Evolutionary conservation across 768 basidiomycete species (phyloP).

Genomic region (Boletus reticuloceps): DNA sequence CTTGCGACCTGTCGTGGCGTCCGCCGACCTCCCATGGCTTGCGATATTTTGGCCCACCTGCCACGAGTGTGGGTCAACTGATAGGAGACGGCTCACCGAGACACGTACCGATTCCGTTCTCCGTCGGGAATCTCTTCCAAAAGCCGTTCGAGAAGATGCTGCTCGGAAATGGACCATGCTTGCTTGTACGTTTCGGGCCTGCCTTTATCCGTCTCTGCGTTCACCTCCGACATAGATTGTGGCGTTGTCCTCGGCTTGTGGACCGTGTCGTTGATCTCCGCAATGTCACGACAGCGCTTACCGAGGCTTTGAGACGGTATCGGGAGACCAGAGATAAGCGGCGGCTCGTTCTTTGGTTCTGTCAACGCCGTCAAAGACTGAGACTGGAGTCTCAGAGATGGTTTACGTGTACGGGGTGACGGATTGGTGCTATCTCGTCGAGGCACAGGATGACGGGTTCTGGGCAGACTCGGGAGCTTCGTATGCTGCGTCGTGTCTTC

Average conservation of each 20-base stretch:
- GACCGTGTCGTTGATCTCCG: constrained; percentile 15
- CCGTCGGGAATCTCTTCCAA: constrained; percentile 75
- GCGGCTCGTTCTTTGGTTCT: constrained; percentile 8
- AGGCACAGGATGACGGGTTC: constrained; percentile 2
- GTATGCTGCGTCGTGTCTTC: not conserved
- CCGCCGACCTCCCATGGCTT: constrained; percentile 73
- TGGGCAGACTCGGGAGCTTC: not conserved
- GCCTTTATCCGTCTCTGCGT: constrained; percentile 23
- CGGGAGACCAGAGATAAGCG: constrained; percentile 7
- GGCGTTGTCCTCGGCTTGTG: constrained; percentile 17
- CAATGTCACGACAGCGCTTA: constrained; percentile 26
- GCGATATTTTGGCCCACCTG: constrained; percentile 81
- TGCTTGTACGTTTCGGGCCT: constrained; percentile 74
- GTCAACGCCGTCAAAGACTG: constrained; percentile 10
- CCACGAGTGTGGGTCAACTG: constrained; percentile 5
- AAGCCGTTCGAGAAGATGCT: constrained; percentile 71
- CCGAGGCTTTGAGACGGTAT: constrained; percentile 20
- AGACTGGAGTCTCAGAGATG: constrained; percentile 29
- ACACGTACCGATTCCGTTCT: constrained; percentile 65
- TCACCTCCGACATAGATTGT: constrained; percentile 12
- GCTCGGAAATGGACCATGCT: constrained; percentile 73
- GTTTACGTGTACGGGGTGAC: constrained; percentile 29
- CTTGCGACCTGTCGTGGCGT: constrained; percentile 87
- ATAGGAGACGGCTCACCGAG: not conserved
- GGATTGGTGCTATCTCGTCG: constrained; percentile 9